phyloP scores from a whole-genome alignment of 306 rosid species.

The Gynostemma pentaphyllum region DNA sequence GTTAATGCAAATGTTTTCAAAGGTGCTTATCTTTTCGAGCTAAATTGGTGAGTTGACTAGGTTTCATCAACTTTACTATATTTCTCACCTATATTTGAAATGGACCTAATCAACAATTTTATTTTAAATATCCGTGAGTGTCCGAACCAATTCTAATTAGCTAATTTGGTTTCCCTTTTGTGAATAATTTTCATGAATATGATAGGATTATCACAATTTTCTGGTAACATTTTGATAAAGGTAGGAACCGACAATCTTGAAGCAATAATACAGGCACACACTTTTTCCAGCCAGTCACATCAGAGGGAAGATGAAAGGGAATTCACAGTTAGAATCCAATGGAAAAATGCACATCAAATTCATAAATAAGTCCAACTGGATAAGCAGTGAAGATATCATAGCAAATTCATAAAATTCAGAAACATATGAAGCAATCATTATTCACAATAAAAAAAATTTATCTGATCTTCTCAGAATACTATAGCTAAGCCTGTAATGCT shows the following conservation, averaged over 20 bases:
- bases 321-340: background rate
- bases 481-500: too few relatives aligned
- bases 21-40: background rate
- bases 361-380: background rate
- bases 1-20: background rate
- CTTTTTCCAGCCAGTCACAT: background rate
- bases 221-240: background rate
- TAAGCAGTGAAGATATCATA: background rate
- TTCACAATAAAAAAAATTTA: background rate
- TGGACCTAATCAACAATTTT: background rate
- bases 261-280: background rate
- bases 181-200: background rate
- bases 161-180: background rate
- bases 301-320: background rate
- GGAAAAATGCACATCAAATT: background rate
- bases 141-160: too few relatives aligned
- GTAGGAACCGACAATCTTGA: conserved; percentile 1
- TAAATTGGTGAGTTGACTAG: background rate
- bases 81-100: background rate
- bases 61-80: background rate
- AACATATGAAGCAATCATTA: background rate
- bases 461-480: too few relatives aligned
- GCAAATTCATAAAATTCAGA: background rate
- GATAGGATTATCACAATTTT: background rate
- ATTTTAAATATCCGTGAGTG: too few relatives aligned